Conservation (phyloP, 83 land plant species). For the Picea abies region DNA sequence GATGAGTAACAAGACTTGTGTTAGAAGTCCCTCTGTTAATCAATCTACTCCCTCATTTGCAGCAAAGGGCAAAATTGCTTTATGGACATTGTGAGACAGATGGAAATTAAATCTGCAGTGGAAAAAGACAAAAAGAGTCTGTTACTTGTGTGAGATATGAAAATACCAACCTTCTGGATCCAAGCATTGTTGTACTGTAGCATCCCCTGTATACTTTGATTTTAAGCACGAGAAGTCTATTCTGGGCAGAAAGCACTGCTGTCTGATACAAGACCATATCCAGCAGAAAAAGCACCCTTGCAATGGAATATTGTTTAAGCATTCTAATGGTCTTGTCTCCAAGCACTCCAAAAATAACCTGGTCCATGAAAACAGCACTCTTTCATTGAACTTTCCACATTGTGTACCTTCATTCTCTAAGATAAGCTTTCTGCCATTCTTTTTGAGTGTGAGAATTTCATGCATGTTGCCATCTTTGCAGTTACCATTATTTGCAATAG, state of each 20-base stretch:
- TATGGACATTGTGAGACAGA: not conserved
- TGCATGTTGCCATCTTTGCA: slow-evolving; percentile 54
- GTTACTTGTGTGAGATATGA: not conserved
- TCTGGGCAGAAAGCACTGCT: not conserved
- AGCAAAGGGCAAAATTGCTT: not conserved
- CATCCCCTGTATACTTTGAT: not conserved
- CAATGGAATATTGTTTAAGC: not conserved
- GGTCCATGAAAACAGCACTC: not conserved
- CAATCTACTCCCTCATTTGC: not conserved
- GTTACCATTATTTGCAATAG: slow-evolving; percentile 67
- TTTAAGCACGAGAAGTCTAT: not conserved
- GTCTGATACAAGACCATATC: not conserved
- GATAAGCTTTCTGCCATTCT: not conserved
- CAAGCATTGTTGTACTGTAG: not conserved
- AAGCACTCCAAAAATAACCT: slow-evolving; percentile 4
- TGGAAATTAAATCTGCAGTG: not conserved
- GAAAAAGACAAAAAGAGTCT: too few species aligned
- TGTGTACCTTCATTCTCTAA: not conserved
- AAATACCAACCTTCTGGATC: not conserved
- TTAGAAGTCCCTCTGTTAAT: not conserved
- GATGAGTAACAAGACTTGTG: not conserved
- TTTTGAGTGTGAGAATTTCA: slow-evolving; percentile 32
- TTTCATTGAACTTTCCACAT: not conserved
- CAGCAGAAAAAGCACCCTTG: not conserved
- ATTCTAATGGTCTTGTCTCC: not conserved